Percentiles rank a stretch among this genome's conserved stretches.
These are phyloP conservation scores for Clitocybe nebularis DNA, from an alignment of 1,284 basidiomycete species.

Conservation along the genomic window DNA sequence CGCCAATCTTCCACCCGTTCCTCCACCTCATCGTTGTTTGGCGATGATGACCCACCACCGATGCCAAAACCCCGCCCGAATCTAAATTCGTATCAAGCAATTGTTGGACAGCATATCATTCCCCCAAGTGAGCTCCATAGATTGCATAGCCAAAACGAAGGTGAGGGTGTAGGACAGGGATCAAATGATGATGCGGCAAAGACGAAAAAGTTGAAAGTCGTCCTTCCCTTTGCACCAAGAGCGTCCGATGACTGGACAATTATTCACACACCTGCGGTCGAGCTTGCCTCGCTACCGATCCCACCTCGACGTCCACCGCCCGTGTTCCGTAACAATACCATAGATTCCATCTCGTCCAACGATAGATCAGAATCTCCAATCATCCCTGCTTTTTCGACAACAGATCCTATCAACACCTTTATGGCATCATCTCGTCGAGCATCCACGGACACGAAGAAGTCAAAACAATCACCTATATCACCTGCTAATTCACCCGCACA, in stretches of 20 bases:
- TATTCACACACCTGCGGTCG: slow-evolving; percentile 25
- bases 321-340: neutral
- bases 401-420: slow-evolving; percentile 31
- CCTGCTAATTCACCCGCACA: neutral
- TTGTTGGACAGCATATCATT: slow-evolving; percentile 42
- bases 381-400: slow-evolving; percentile 34
- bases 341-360: slow-evolving; percentile 1
- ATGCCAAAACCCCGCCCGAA: slow-evolving; percentile 24
- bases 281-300: slow-evolving; percentile 27
- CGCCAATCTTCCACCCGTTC: slow-evolving; percentile 45
- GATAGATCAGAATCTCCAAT: slow-evolving; percentile 24
- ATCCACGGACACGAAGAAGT: slow-evolving; percentile 8
- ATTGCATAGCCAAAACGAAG: slow-evolving; percentile 19
- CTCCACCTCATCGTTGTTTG: slow-evolving; percentile 54
- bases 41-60: slow-evolving; percentile 28
- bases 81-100: slow-evolving; percentile 2
- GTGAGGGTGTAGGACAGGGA: neutral
- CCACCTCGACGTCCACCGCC: slow-evolving; percentile 25
- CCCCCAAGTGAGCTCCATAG: slow-evolving; percentile 46
- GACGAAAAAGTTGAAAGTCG: slow-evolving; percentile 1
- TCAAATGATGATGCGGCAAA: neutral
- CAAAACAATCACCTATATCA: slow-evolving; percentile 3
- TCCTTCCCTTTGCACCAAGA: neutral
- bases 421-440: slow-evolving; percentile 9
- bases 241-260: slow-evolving; percentile 28